A percentile compares a stretch with the other conserved stretches of the same genome.
Conservation (phyloP, 192 early-diverging fungal species). For the Linnemannia schmuckeri region DNA sequence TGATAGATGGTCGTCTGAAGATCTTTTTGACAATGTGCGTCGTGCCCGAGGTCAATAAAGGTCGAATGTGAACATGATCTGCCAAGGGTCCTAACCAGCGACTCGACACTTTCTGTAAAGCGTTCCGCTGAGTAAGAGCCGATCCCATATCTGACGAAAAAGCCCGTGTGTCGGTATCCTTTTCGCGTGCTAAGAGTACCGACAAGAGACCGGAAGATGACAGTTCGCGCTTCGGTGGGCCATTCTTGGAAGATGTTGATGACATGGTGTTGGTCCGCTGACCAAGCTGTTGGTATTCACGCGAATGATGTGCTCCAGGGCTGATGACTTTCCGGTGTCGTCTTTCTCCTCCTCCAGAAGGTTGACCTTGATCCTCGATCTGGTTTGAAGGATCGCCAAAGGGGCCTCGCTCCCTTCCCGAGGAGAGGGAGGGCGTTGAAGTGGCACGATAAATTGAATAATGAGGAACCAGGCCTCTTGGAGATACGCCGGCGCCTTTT, state of each 20-base stretch:
- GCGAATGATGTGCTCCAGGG: background rate
- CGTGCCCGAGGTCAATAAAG: constrained; percentile 38
- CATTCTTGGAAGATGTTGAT: background rate
- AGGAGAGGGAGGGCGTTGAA: constrained; percentile 35
- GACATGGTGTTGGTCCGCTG: background rate
- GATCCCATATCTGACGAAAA: constrained; percentile 11
- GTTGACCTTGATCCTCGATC: background rate
- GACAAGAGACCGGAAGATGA: constrained; percentile 32
- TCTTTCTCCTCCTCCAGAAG: background rate
- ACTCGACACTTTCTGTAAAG: constrained; percentile 16
- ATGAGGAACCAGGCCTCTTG: background rate
- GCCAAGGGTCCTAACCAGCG: constrained; percentile 45
- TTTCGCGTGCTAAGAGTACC: constrained; percentile 30
- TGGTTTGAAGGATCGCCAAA: background rate
- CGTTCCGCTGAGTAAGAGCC: constrained; percentile 1
- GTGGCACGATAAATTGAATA: constrained; percentile 19
- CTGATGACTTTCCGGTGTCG: constrained; percentile 19
- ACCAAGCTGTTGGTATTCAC: background rate
- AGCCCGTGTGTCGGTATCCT: background rate
- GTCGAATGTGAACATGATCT: constrained; percentile 46
- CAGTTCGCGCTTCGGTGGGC: background rate
- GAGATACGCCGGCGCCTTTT: background rate
- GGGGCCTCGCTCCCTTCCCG: background rate
- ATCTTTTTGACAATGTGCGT: constrained; percentile 49
- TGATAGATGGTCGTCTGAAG: constrained; percentile 34